phyloP scores from a whole-genome alignment of 257 asterid genomes.

The Lycium barbarum region DNA sequence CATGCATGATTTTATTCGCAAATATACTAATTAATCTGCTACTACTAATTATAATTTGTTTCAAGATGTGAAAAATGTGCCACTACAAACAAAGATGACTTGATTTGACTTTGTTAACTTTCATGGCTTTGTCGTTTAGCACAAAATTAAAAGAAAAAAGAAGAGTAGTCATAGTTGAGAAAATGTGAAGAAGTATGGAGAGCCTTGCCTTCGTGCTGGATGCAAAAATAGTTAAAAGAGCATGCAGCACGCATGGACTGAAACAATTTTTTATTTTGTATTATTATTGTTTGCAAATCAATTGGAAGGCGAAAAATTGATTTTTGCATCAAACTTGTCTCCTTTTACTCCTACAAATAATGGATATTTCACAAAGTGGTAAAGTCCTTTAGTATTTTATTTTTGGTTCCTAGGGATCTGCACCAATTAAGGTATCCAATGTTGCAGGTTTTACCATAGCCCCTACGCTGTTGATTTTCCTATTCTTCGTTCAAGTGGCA shows the following conservation, averaged over 20 bases:
- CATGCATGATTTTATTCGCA: background rate
- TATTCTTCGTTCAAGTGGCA: background rate
- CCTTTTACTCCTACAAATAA: conserved; percentile 20
- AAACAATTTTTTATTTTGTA: conserved; percentile 7
- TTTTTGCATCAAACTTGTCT: conserved; percentile 37
- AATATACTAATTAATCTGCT: background rate
- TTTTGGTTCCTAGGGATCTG: conserved; percentile 38
- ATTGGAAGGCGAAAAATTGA: background rate
- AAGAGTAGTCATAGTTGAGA: background rate
- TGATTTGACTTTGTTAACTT: conserved; percentile 21
- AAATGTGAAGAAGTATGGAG: conserved; percentile 29
- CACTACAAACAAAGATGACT: background rate
- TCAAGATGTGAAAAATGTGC: background rate
- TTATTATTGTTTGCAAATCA: background rate
- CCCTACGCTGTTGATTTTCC: background rate
- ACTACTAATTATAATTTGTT: background rate
- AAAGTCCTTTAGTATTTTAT: background rate
- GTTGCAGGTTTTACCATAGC: conserved; percentile 28
- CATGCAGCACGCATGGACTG: conserved; percentile 12
- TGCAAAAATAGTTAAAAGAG: background rate
- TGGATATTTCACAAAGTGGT: conserved; percentile 34
- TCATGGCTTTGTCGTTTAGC: conserved; percentile 23
- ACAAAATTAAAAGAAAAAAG: background rate
- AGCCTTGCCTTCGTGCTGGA: background rate
- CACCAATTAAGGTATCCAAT: conserved; percentile 49